Evolutionary conservation across 192 early-diverging fungal genomes (phyloP).

Genomic region (Coemansia erecta): DNA sequence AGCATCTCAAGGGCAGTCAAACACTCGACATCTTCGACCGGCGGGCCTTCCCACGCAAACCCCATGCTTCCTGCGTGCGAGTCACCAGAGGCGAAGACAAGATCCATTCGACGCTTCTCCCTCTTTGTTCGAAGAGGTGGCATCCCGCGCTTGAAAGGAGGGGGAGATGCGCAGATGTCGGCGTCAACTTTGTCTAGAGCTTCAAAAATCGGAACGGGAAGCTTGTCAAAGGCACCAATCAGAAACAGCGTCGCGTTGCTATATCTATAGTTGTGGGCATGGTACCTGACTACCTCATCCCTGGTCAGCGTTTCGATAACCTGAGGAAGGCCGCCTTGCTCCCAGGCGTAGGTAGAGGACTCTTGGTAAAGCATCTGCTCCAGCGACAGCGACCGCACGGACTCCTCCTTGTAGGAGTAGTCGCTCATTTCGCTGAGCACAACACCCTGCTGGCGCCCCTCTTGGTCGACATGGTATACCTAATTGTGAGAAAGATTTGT

Average conservation of each 20-base stretch:
- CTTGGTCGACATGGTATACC: constrained; percentile 72
- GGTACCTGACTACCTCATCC: constrained; percentile 70
- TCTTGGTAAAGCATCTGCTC: constrained; percentile 51
- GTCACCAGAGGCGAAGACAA: constrained; percentile 65
- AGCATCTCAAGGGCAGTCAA: constrained; percentile 73
- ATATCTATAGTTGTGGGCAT: constrained; percentile 67
- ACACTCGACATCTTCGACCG: constrained; percentile 61
- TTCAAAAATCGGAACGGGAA: constrained; percentile 54
- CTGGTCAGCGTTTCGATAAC: constrained; percentile 71
- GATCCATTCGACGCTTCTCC: constrained; percentile 49
- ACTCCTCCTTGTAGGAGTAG: constrained; percentile 71
- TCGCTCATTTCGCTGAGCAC: constrained; percentile 79
- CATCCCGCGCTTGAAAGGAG: constrained; percentile 36
- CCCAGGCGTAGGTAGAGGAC: constrained; percentile 68
- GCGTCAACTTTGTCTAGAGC: constrained; percentile 22
- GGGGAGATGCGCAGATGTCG: constrained; percentile 34
- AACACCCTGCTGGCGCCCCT: constrained; percentile 74
- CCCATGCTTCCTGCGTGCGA: constrained; percentile 68
- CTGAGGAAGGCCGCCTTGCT: constrained; percentile 75
- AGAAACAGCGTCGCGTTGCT: constrained; percentile 71
- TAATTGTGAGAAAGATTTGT: constrained; percentile 3
- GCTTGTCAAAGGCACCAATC: constrained; percentile 52
- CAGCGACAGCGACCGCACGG: constrained; percentile 52
- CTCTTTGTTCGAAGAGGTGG: constrained; percentile 44
- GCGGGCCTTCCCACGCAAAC: constrained; percentile 80